Percentiles rank a stretch among this genome's conserved stretches.
Conservation (phyloP, 2,329 filamentous ascomycete species). For the Talaromyces sp. region DNA sequence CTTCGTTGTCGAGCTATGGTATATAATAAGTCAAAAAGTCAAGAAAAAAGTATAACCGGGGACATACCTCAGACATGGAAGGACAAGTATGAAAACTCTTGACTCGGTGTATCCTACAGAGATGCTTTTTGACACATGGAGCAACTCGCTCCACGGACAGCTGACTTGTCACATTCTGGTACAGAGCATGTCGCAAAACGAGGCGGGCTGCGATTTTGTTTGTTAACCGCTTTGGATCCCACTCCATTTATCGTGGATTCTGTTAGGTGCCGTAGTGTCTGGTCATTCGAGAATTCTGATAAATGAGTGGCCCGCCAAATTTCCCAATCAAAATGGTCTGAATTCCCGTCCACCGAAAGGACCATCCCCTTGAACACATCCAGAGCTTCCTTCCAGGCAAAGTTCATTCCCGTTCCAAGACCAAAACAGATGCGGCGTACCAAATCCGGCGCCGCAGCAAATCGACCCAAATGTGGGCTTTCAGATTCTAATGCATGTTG, state of each 20-base stretch:
- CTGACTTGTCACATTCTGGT: neutral
- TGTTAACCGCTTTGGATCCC: neutral
- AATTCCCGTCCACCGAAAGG: conserved; percentile 1
- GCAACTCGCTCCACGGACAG: conserved; percentile 6
- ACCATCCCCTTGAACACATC: conserved; percentile 2
- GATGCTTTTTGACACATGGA: conserved; percentile 7
- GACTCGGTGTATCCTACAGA: conserved; percentile 2
- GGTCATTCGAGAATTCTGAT: conserved; percentile 2
- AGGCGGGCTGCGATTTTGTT: neutral
- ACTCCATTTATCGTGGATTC: neutral
- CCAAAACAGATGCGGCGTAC: conserved; percentile 7
- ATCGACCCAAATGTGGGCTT: neutral
- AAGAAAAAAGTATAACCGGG: neutral
- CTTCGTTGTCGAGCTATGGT: neutral
- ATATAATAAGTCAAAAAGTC: neutral
- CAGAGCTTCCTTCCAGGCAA: conserved; percentile 1
- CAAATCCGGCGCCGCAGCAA: conserved; percentile 5
- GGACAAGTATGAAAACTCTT: conserved; percentile 5
- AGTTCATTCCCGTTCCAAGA: conserved; percentile 5
- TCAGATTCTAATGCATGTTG: neutral
- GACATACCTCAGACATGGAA: neutral
- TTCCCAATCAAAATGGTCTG: neutral
- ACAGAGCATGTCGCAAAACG: conserved; percentile 9
- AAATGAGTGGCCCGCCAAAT: conserved; percentile 1
- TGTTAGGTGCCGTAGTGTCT: neutral